Percentiles rank a stretch among this genome's conserved stretches.
Evolutionary conservation across 225 moss, liverwort and hornwort genomes (phyloP).

Genomic region (Physcomitrellopsis africana): DNA sequence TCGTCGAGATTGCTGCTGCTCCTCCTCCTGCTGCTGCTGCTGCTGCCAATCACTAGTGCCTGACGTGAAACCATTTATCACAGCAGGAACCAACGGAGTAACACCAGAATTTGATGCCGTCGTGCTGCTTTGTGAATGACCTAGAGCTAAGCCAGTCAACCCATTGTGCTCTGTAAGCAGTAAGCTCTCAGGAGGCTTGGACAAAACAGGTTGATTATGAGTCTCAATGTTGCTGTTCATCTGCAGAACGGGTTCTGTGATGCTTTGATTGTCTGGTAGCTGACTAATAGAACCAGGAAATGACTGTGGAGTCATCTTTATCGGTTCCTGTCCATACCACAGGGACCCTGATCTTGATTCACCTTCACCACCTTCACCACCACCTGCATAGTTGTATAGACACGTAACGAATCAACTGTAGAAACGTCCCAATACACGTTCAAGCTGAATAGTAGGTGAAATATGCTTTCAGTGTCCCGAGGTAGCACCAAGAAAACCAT

Average conservation of each 20-base stretch:
- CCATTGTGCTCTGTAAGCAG: constrained; percentile 13
- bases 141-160: constrained; percentile 28
- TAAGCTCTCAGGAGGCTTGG: constrained; percentile 25
- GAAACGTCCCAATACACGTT: constrained; percentile 16
- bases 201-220: constrained; percentile 19
- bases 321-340: constrained; percentile 22
- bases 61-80: neutral
- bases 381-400: constrained; percentile 20
- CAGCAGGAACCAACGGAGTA: neutral
- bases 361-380: constrained; percentile 4
- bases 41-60: constrained; percentile 27
- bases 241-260: constrained; percentile 26
- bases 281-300: constrained; percentile 21
- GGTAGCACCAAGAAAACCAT: neutral
- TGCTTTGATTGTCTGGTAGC: constrained; percentile 21
- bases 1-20: too few species aligned
- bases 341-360: constrained; percentile 25
- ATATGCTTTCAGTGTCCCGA: neutral
- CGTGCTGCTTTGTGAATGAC: constrained; percentile 26
- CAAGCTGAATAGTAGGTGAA: neutral
- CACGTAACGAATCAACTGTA: constrained; percentile 18
- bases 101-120: constrained; percentile 10
- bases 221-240: constrained; percentile 30
- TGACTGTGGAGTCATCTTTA: constrained; percentile 23
- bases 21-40: neutral